A percentile compares a stretch with the other conserved stretches of the same genome.
These are phyloP conservation scores for Nemania diffusa DNA, from an alignment of 2,329 filamentous ascomycete species.

Conservation along the genomic window DNA sequence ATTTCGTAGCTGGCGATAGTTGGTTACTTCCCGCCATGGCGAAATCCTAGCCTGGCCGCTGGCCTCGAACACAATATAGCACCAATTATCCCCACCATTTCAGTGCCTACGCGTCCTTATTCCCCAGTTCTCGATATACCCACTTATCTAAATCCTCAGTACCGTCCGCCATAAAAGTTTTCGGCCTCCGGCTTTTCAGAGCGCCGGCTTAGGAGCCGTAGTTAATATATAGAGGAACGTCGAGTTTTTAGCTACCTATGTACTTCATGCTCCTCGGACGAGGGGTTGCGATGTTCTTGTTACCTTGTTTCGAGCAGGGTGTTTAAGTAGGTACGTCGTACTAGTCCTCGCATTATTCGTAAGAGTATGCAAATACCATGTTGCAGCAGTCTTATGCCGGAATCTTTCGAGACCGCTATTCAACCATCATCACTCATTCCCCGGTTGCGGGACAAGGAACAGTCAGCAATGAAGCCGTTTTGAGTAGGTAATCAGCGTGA, in stretches of 20 bases:
- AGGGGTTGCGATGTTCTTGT: not conserved
- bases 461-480: not conserved
- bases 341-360: not conserved
- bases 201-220: not conserved
- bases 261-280: too few relatives aligned
- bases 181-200: not conserved
- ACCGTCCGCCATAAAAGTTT: not conserved
- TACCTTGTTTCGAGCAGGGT: not conserved
- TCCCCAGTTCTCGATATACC: not conserved
- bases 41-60: not conserved
- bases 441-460: not conserved
- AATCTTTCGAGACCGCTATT: not conserved
- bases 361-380: not conserved
- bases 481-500: not conserved
- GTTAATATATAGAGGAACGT: not conserved
- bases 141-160: not conserved
- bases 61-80: not conserved
- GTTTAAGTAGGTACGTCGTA: not conserved
- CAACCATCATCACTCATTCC: not conserved
- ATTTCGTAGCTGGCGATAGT: not conserved
- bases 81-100: not conserved
- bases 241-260: not conserved
- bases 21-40: not conserved
- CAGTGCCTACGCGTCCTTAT: too few relatives aligned
- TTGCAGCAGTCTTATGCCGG: not conserved